Evolutionary conservation across 2,329 filamentous ascomycete genomes (phyloP).

Genomic region (Cryphonectria naterciae): DNA sequence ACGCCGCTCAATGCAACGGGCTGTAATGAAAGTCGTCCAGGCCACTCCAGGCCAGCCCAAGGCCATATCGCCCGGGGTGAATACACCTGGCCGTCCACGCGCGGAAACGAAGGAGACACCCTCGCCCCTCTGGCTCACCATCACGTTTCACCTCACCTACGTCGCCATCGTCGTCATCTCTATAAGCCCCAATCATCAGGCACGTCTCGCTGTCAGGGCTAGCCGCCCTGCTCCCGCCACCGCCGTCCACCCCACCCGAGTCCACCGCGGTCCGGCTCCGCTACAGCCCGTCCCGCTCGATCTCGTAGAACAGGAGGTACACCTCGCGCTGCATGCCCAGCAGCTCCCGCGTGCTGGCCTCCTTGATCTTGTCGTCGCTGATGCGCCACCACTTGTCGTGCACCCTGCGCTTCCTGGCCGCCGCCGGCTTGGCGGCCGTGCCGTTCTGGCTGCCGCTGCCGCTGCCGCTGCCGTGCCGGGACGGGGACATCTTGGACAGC

Average conservation of each 20-base stretch:
- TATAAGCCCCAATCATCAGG: conserved; percentile 8
- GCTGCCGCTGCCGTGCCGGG: conserved; percentile 37
- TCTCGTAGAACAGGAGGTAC: conserved; percentile 94
- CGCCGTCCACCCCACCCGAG: neutral
- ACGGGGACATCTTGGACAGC: conserved; percentile 52
- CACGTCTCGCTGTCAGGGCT: neutral
- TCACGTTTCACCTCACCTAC: neutral
- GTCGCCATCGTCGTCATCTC: neutral
- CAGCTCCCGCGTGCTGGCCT: conserved; percentile 90
- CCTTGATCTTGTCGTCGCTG: conserved; percentile 94
- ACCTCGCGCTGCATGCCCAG: conserved; percentile 94
- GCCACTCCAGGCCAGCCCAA: conserved; percentile 4
- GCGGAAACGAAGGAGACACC: conserved; percentile 11
- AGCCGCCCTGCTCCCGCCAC: neutral
- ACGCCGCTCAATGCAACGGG: conserved; percentile 12
- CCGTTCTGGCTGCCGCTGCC: conserved; percentile 34
- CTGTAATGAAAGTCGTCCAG: conserved; percentile 4
- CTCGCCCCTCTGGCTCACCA: neutral
- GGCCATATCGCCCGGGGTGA: neutral
- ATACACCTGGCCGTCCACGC: conserved; percentile 1
- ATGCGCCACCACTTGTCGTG: conserved; percentile 95
- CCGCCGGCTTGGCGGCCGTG: conserved; percentile 34
- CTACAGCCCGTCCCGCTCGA: conserved; percentile 57
- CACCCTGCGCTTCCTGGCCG: conserved; percentile 53
- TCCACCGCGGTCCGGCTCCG: conserved; percentile 12